Evolutionary conservation across 2,329 filamentous ascomycete species (phyloP).

Genomic region (Leptographium flavum): DNA sequence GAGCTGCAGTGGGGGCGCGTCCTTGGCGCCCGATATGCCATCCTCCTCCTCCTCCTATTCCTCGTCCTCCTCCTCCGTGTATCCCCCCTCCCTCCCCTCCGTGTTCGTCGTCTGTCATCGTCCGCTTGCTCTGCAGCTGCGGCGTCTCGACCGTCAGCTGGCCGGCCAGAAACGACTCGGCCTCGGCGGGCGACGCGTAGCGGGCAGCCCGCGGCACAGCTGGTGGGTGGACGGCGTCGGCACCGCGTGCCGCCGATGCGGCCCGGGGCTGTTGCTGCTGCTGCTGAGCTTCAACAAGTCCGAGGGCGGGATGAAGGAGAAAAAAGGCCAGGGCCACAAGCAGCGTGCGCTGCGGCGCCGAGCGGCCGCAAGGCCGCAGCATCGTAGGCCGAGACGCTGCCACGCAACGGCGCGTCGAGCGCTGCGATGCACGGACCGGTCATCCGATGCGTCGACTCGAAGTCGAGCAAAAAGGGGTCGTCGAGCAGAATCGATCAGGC

Average conservation of each 20-base stretch:
- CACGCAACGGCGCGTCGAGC: slow-evolving; percentile 2
- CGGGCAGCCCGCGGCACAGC: slow-evolving; percentile 1
- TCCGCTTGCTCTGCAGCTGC: slow-evolving; percentile 13
- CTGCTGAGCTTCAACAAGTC: slow-evolving; percentile 49
- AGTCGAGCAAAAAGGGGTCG: neutral
- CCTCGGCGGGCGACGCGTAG: slow-evolving; percentile 15
- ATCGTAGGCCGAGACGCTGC: slow-evolving; percentile 26
- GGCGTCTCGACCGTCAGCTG: slow-evolving; percentile 14
- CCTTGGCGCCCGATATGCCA: slow-evolving; percentile 12
- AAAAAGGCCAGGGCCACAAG: slow-evolving; percentile 43
- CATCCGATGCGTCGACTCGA: neutral
- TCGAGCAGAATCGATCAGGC: too few relatives aligned
- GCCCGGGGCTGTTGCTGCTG: slow-evolving; percentile 35
- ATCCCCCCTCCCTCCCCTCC: slow-evolving; percentile 4
- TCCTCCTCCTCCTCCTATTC: slow-evolving; percentile 9
- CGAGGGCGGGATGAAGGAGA: slow-evolving; percentile 40
- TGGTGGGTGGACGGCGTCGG: neutral
- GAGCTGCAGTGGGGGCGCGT: slow-evolving; percentile 73
- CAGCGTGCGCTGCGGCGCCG: slow-evolving; percentile 29
- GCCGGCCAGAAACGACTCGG: slow-evolving; percentile 12
- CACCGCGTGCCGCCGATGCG: too few relatives aligned
- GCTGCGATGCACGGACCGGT: neutral
- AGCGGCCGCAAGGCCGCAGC: slow-evolving; percentile 49
- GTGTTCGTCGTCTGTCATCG: slow-evolving; percentile 8
- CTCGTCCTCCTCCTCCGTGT: slow-evolving; percentile 14